Evolutionary conservation across 805 yeast species (phyloP).

Genomic region (Yamadazyma akitaensis): DNA sequence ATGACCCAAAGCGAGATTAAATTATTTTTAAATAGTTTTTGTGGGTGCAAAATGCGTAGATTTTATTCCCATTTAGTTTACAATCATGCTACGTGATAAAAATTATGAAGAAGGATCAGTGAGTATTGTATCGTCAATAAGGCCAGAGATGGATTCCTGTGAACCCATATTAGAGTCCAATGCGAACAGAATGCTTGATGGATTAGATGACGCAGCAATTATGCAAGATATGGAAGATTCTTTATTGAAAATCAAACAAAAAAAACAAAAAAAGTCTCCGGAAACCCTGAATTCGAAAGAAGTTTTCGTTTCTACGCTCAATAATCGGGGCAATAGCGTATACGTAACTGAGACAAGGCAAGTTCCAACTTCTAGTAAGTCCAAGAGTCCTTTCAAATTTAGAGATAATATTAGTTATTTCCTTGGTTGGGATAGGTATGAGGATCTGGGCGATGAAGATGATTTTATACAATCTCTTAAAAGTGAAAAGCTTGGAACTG

Average conservation of each 20-base stretch:
- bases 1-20: not conserved
- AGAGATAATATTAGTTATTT: conserved; percentile 15
- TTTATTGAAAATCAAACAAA: not conserved
- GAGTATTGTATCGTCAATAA: not conserved
- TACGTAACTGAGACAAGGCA: conserved; percentile 8
- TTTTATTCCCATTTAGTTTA: not conserved
- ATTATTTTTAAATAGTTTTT: too few species aligned
- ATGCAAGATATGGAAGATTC: conserved; percentile 10
- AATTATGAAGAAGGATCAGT: not conserved
- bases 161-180: conserved; percentile 2
- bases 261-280: not conserved
- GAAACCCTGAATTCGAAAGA: not conserved
- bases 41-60: conserved; percentile 5
- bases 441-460: not conserved
- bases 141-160: not conserved
- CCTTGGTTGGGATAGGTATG: conserved; percentile 10
- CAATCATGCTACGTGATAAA: not conserved
- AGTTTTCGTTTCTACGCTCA: not conserved
- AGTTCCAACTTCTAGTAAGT: not conserved
- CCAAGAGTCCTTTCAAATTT: conserved; percentile 15
- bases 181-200: not conserved
- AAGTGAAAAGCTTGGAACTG: not conserved
- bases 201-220: conserved; percentile 6
- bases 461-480: not conserved
- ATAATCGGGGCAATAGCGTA: conserved; percentile 8